Conservation (phyloP, 331 rosid genomes). For the Phaseolus coccineus region DNA sequence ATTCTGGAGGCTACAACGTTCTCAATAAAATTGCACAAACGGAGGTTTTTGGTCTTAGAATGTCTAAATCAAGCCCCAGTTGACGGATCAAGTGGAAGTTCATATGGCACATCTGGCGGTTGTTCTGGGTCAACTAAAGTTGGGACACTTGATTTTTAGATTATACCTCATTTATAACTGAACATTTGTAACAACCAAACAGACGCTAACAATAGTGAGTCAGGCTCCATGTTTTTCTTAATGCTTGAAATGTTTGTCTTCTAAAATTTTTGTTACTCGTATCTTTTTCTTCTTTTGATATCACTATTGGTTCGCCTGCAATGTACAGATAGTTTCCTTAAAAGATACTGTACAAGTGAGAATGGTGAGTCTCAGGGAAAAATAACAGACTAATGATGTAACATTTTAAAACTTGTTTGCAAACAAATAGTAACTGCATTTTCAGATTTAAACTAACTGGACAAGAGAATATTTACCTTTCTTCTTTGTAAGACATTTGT, state of each 20-base stretch:
- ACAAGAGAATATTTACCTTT: no score
- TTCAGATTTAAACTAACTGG: no score
- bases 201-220: conserved; percentile 9
- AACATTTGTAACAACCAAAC: neutral
- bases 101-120: conserved; percentile 75
- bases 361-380: neutral
- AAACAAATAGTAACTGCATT: neutral
- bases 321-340: neutral
- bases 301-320: neutral
- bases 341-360: neutral
- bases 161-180: neutral
- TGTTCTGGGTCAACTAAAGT: conserved; percentile 77
- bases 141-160: conserved; percentile 75
- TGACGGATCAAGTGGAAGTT: conserved; percentile 78
- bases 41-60: conserved; percentile 83
- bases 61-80: conserved; percentile 93
- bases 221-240: neutral
- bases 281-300: conserved; percentile 3
- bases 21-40: conserved; percentile 81
- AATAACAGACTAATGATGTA: no score
- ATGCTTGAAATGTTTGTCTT: conserved; percentile 7
- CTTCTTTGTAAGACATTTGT: no score
- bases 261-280: neutral
- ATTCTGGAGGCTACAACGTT: conserved; percentile 81
- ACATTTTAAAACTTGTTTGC: neutral